These are phyloP conservation scores for Blastocystis sp. DNA, from an alignment of 352 stramenopile species.

Conservation along the genomic window DNA sequence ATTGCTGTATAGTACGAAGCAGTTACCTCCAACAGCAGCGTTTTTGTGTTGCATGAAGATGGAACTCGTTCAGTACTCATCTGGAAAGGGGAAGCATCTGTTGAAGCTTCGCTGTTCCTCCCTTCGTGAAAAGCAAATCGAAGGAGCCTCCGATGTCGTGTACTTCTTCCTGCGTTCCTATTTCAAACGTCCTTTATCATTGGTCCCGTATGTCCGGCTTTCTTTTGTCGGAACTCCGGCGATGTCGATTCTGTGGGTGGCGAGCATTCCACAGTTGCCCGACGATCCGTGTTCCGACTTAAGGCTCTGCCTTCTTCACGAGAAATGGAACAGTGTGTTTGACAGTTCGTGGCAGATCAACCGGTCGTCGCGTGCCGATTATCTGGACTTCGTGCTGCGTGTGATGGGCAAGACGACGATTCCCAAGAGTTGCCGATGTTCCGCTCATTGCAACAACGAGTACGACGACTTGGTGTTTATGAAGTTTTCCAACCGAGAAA, in stretches of 20 bases:
- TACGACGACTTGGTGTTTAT: slow-evolving; percentile 1
- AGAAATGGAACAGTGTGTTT: background rate
- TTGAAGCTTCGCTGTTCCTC: background rate
- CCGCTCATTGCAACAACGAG: no score
- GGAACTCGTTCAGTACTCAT: slow-evolving; percentile 1
- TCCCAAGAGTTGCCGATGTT: background rate
- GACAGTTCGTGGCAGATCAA: background rate
- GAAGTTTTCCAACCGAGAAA: slow-evolving; percentile 15
- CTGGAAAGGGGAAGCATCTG: background rate
- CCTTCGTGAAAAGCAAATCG: background rate
- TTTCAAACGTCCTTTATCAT: background rate
- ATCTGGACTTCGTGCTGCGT: background rate
- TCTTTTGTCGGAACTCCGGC: background rate
- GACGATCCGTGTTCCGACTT: background rate
- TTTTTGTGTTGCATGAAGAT: background rate
- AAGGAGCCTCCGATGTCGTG: background rate
- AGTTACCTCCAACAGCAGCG: background rate
- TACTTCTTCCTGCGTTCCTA: background rate
- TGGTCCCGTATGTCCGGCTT: background rate
- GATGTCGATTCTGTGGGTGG: background rate
- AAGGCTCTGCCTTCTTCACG: background rate
- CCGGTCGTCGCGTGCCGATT: background rate
- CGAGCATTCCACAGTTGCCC: background rate
- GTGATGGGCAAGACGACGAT: background rate
- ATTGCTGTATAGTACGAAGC: background rate